These are phyloP conservation scores for Trametes coccinea DNA, from an alignment of 768 basidiomycete genomes.

Conservation along the genomic window DNA sequence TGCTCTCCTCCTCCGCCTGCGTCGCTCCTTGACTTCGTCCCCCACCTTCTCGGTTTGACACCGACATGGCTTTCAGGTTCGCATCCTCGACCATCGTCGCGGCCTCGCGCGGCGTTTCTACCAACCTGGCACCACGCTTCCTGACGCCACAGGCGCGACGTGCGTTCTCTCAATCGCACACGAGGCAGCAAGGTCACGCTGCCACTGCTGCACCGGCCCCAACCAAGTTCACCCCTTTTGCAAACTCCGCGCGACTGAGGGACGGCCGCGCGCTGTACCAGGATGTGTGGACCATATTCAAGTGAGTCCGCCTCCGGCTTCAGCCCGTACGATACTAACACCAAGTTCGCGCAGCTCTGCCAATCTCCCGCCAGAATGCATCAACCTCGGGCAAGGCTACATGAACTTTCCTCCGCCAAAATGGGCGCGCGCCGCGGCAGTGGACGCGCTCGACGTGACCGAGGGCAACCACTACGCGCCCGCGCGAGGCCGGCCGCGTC, in stretches of 20 bases:
- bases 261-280: conserved; percentile 77
- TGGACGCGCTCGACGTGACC: conserved; percentile 60
- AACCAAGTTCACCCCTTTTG: too few species aligned
- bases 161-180: too few species aligned
- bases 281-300: conserved; percentile 92
- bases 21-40: too few species aligned
- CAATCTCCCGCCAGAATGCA: conserved; percentile 86
- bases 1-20: too few species aligned
- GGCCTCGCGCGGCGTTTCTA: too few species aligned
- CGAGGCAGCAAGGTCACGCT: too few species aligned
- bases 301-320: conserved; percentile 41
- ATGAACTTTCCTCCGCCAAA: conserved; percentile 88
- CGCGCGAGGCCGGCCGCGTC: conserved; percentile 81
- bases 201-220: too few species aligned
- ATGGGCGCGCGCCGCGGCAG: conserved; percentile 76
- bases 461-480: conserved; percentile 85
- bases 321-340: neutral
- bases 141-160: too few species aligned
- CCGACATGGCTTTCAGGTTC: too few species aligned
- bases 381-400: conserved; percentile 89
- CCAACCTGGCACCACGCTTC: too few species aligned
- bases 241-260: conserved; percentile 47
- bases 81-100: too few species aligned
- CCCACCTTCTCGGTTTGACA: too few species aligned
- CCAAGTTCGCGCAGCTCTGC: conserved; percentile 52